A percentile compares a stretch with the other conserved stretches of the same genome.
These are phyloP conservation scores for Colletotrichum sidae DNA, from an alignment of 2,329 filamentous ascomycete genomes.

Conservation along the genomic window DNA sequence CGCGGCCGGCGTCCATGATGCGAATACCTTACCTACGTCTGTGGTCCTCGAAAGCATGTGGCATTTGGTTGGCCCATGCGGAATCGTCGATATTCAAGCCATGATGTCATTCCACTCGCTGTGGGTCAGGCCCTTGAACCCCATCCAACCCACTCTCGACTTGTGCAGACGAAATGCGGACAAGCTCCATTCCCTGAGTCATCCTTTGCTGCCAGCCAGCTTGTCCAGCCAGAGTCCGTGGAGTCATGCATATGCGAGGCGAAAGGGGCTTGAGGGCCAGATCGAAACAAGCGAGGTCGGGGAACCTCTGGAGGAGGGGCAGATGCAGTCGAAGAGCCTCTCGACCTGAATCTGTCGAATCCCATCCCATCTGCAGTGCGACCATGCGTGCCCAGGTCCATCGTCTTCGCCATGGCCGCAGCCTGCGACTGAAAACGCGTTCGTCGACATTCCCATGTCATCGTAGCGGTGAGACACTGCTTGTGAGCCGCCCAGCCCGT, in stretches of 20 bases:
- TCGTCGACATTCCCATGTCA: constrained; percentile 10
- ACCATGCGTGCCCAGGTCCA: background rate
- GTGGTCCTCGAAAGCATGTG: constrained; percentile 10
- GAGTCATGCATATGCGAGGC: constrained; percentile 32
- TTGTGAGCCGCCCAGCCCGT: too few species aligned
- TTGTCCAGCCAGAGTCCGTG: constrained; percentile 26
- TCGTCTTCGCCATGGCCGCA: constrained; percentile 8
- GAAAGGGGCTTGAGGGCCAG: constrained; percentile 32
- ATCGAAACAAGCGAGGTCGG: constrained; percentile 31
- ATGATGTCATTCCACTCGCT: constrained; percentile 31
- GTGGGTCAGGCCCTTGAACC: constrained; percentile 8
- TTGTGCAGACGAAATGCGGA: too few species aligned
- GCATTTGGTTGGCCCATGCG: constrained; percentile 26
- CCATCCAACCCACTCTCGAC: too few species aligned
- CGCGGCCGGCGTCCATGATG: constrained; percentile 25
- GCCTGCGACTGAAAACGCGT: constrained; percentile 11
- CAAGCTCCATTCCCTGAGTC: constrained; percentile 3
- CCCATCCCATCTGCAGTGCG: constrained; percentile 20
- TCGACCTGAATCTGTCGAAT: constrained; percentile 14
- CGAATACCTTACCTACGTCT: constrained; percentile 9
- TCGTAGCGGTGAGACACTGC: constrained; percentile 26
- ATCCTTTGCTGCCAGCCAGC: constrained; percentile 11
- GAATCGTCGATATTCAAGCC: constrained; percentile 1
- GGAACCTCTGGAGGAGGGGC: constrained; percentile 11
- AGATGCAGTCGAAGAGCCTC: constrained; percentile 3